Base-by-base conservation (phyloP, 2,329 filamentous ascomycete species). In the Cladosporium sp. region DNA sequence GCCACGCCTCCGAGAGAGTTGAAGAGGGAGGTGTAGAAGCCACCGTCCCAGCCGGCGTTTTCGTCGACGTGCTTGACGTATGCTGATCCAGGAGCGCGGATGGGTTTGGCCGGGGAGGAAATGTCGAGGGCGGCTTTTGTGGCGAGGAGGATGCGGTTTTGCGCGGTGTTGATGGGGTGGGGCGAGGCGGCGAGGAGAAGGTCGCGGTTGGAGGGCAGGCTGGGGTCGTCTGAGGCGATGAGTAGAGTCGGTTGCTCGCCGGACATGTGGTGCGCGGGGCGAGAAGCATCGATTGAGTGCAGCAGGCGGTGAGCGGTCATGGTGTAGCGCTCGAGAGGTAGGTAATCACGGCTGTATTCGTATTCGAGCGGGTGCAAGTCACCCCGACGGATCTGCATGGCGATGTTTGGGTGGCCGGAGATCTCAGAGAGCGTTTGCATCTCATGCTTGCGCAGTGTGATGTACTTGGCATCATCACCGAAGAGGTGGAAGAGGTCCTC, bases 41-140 rank as follows among this genome's bases (percentile, higher is more conserved):
- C 92, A 21, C 92, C 92, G 76, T 96, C 92, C 92, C 92, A 96
- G 34, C 92, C 92, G 49, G 92, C 88, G 1, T 88, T 86, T 74
- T 93, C 89, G 67, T 93, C 91, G 41, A 91, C 84, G 75, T 91
- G 92, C 71, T 86, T 87, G 70, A 85, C 84, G 74, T 90, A 86
- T 7, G 84, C 80, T 12, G 80, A 79, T 28, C 79, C 78, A 67
- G 86, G 79, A 3, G 78, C 75, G 11, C 74, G 74, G 10, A 74
- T 44, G 5, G 71, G 69, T 4, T 66, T 58, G 30, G 72, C 70
- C 1, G 76, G 75, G 1, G 72, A 70, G 4, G 69, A 66, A 52
- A 76, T 78, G 69, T 81, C 78, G 59, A 85, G 78, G n/a, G 79
- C 76, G 12, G 76, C 73, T 74, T 91, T 91, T 60, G 87, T 88